phyloP scores from a whole-genome alignment of 805 yeast genomes.

The Monosporozyma aquatica region DNA sequence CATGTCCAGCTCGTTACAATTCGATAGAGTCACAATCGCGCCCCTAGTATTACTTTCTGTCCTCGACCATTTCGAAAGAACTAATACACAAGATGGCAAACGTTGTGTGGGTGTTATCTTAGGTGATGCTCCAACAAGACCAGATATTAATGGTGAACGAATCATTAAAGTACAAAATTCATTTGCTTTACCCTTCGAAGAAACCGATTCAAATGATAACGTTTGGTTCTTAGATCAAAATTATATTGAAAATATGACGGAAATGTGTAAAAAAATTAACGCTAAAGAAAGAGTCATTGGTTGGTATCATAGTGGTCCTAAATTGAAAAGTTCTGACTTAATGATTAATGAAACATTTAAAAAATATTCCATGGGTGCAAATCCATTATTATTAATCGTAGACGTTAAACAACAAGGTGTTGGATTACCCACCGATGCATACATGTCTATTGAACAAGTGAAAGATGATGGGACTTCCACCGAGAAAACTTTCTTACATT shows the following conservation, averaged over 20 bases:
- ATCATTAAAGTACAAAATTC: conserved; percentile 73
- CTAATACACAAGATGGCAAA: conserved; percentile 61
- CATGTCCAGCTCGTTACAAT: conserved; percentile 13
- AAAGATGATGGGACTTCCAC: conserved; percentile 93
- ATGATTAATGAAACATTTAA: conserved; percentile 86
- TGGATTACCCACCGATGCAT: conserved; percentile 94
- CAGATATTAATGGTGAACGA: neutral
- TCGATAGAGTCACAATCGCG: conserved; percentile 76
- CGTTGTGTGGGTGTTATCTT: conserved; percentile 91
- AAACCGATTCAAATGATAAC: conserved; percentile 80
- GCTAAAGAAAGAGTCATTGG: conserved; percentile 95
- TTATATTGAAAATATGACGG: conserved; percentile 91
- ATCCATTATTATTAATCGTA: conserved; percentile 77
- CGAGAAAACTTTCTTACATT: conserved; percentile 85
- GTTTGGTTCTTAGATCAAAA: conserved; percentile 98
- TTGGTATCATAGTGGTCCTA: conserved; percentile 99
- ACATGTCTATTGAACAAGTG: conserved; percentile 86
- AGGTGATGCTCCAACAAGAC: conserved; percentile 46
- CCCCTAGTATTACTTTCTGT: conserved; percentile 90
- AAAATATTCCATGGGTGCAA: conserved; percentile 55
- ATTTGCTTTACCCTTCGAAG: conserved; percentile 97
- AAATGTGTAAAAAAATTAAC: conserved; percentile 94
- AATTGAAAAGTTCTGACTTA: conserved; percentile 76
- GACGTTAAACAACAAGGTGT: conserved; percentile 77
- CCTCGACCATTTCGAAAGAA: conserved; percentile 90